phyloP scores from a whole-genome alignment of 1,139 yeast species.

The Candida tunisiensis region DNA sequence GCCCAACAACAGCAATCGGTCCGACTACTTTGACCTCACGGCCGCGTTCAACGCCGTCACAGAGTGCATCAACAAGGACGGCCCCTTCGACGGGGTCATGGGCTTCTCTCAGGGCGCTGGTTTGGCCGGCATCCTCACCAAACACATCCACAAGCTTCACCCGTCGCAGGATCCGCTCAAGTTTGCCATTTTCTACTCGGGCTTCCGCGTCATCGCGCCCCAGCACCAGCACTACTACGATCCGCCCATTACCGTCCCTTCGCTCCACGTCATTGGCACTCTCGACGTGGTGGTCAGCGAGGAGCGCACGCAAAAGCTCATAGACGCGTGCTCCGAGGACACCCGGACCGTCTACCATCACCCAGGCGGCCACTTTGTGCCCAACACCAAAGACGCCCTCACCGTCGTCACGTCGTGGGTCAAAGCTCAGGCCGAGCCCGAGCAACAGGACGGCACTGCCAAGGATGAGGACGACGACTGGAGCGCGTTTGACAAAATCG shows the following conservation, averaged over 20 bases:
- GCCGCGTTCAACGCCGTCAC: slow-evolving; percentile 36
- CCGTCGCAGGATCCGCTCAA: slow-evolving; percentile 32
- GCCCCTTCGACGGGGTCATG: slow-evolving; percentile 77
- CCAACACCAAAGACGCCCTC: slow-evolving; percentile 46
- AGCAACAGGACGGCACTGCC: slow-evolving; percentile 1
- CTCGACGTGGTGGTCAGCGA: slow-evolving; percentile 82
- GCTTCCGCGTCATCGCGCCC: slow-evolving; percentile 47
- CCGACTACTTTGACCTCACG: slow-evolving; percentile 22
- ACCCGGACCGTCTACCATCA: slow-evolving; percentile 40
- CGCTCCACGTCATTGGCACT: slow-evolving; percentile 72
- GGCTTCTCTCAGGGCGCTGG: slow-evolving; percentile 97
- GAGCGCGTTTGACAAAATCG: slow-evolving; percentile 27
- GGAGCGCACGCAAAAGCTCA: slow-evolving; percentile 42
- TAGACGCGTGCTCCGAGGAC: slow-evolving; percentile 31
- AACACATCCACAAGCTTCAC: slow-evolving; percentile 10
- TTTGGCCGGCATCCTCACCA: slow-evolving; percentile 30
- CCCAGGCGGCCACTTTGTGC: slow-evolving; percentile 82
- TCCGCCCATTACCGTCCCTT: slow-evolving; percentile 30
- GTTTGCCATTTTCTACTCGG: slow-evolving; percentile 63
- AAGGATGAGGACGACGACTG: slow-evolving; percentile 17
- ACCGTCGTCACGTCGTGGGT: slow-evolving; percentile 46
- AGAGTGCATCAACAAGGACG: slow-evolving; percentile 41
- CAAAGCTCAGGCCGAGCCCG: slow-evolving; percentile 4
- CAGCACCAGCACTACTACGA: slow-evolving; percentile 33
- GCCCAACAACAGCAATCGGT: slow-evolving; percentile 23